phyloP scores from a whole-genome alignment of 2,329 filamentous ascomycete species.

The Fusarium drepaniforme region DNA sequence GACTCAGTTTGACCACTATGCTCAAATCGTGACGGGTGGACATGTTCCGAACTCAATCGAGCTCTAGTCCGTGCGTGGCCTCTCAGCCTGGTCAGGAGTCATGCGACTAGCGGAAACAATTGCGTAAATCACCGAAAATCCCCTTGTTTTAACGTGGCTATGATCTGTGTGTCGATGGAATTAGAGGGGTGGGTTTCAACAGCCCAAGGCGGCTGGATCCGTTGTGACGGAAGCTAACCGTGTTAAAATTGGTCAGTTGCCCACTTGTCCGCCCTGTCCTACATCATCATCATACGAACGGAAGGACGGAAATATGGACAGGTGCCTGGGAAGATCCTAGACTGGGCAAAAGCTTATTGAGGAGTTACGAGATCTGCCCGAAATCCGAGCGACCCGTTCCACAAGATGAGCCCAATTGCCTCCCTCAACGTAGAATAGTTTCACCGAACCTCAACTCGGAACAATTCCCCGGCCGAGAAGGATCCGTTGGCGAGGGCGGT shows the following conservation, averaged over 20 bases:
- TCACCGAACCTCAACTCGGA: not conserved
- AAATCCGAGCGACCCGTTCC: not conserved
- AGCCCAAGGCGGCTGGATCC: not conserved
- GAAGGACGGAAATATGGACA: not conserved
- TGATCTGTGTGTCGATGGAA: not conserved
- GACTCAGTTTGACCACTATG: not conserved
- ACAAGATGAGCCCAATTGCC: not conserved
- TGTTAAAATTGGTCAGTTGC: not conserved
- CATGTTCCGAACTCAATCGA: not conserved
- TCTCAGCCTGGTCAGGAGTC: not conserved
- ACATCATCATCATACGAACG: not conserved
- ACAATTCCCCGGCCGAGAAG: not conserved
- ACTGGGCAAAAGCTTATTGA: not conserved
- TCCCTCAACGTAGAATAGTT: not conserved
- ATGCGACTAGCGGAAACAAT: not conserved
- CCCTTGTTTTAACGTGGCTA: not conserved
- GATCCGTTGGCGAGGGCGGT: not conserved
- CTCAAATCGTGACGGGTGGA: not conserved
- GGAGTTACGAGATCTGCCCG: not conserved
- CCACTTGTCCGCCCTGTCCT: not conserved
- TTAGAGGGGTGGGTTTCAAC: not conserved
- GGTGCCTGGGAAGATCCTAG: not conserved
- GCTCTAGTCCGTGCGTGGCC: not conserved
- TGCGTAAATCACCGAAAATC: not conserved
- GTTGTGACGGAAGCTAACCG: not conserved